Evolutionary conservation across 2,329 filamentous ascomycete species (phyloP), one percentile per base, ranked within the genome.

Genomic region (Fusarium sp.): DNA sequence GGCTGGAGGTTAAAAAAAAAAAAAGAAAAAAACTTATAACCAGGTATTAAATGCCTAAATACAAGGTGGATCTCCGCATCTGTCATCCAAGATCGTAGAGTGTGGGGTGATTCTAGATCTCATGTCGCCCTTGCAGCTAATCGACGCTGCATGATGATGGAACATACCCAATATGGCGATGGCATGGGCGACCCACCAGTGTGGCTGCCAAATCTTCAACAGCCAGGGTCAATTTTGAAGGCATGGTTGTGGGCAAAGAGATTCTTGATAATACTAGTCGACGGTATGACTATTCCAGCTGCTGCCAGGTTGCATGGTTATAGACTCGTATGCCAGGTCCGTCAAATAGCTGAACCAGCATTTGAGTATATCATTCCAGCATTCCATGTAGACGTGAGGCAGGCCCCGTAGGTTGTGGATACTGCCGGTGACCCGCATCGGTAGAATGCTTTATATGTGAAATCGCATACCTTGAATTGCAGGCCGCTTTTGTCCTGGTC

Each of bases 51-150:
- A 60, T 64, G 36, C 45, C 42, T 41, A 38, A 40, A 58, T 47
- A 40, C 23, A 49, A 62, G 63, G 68, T 73, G 65, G 70, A 72
- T 71, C 68, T 36, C 55, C 45, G 57, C 36, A 61, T 34, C 31
- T 54, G 54, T 51, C 45, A 46, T 40, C 54, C 53, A 37, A 67
- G 69, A 69, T 71, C 67, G 61, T 42, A 55, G 47, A 63, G 67
- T 70, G 72, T 62, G 72, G 72, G 67, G 70, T 63, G 57, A 69
- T 63, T 42, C 37, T 31, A 72, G 70, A 72, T 73, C 66, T 62
- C 46, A 53, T 47, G 49, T 33, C 28, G 51, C 65, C 61, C 70
- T 62, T 74, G 71, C 58, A 63, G 62, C 54, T 60, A 63, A 62
- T 65, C 62, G 57, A 69, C 62, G 54, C 62, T 71, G 69, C 45